Conservation (phyloP, 1,139 yeast genomes). For the Suhomyces terraborum region DNA sequence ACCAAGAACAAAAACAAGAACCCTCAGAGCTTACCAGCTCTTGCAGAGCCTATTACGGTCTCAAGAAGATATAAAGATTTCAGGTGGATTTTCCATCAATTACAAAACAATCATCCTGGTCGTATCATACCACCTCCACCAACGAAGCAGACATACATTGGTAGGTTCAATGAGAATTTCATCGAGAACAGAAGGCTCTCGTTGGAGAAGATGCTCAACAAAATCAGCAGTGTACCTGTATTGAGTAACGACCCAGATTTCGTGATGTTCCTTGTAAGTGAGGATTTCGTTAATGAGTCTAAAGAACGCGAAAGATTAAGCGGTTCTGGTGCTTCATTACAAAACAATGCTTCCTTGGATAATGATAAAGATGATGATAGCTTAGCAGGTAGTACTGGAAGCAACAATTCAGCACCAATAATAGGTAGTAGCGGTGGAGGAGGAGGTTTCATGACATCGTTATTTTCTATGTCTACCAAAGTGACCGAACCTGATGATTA, state of each 20-base stretch:
- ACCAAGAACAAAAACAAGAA: slow-evolving; percentile 48
- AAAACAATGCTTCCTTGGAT: slow-evolving; percentile 45
- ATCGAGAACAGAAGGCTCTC: slow-evolving; percentile 84
- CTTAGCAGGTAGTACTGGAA: slow-evolving; percentile 7
- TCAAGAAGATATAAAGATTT: slow-evolving; percentile 82
- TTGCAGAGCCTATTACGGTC: slow-evolving; percentile 48
- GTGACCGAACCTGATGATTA: slow-evolving; percentile 78
- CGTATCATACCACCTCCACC: slow-evolving; percentile 96
- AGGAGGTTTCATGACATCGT: slow-evolving; percentile 64
- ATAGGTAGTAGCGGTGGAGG: slow-evolving; percentile 25
- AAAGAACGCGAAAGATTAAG: slow-evolving; percentile 61
- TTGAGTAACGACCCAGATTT: slow-evolving; percentile 77
- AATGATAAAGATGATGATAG: slow-evolving; percentile 23
- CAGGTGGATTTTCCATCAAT: slow-evolving; percentile 84
- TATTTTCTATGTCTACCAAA: slow-evolving; percentile 59
- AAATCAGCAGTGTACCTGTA: slow-evolving; percentile 57
- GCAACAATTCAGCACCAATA: slow-evolving; percentile 11
- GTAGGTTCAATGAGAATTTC: slow-evolving; percentile 83
- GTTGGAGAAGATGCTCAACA: slow-evolving; percentile 82
- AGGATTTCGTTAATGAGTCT: slow-evolving; percentile 65
- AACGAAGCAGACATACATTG: slow-evolving; percentile 83
- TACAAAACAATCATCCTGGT: slow-evolving; percentile 87
- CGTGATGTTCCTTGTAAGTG: slow-evolving; percentile 72
- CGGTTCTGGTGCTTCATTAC: slow-evolving; percentile 54
- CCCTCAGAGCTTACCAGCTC: slow-evolving; percentile 20